phyloP scores from a whole-genome alignment of 208 protist genomes.

The Leishmania major region DNA sequence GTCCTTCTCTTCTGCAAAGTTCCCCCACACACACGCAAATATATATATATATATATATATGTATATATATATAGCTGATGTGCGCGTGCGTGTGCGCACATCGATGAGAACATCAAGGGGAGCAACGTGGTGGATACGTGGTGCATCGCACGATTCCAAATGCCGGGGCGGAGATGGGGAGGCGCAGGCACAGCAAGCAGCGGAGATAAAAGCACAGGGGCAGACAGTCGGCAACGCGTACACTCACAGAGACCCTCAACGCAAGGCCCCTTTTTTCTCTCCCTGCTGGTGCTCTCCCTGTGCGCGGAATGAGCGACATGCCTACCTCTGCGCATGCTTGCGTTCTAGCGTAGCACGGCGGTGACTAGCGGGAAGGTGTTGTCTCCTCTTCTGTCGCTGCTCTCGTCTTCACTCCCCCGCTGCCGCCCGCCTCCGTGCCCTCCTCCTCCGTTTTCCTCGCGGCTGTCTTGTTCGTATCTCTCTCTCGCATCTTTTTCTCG shows the following conservation, averaged over 20 bases:
- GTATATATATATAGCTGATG: no score
- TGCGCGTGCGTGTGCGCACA: not conserved
- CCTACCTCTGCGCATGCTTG: not conserved
- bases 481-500: not conserved
- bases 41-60: no score
- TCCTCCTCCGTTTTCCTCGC: not conserved
- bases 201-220: not conserved
- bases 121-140: not conserved
- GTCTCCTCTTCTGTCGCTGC: not conserved
- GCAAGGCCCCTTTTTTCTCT: not conserved
- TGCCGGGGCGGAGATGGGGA: not conserved
- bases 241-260: not conserved
- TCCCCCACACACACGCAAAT: not conserved
- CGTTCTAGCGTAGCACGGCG: not conserved
- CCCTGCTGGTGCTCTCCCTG: not conserved
- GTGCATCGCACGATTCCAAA: not conserved
- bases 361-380: not conserved
- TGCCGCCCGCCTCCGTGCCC: not conserved
- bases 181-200: not conserved
- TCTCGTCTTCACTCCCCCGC: not conserved
- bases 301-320: not conserved
- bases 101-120: not conserved
- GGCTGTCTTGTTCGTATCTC: not conserved
- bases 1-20: not conserved
- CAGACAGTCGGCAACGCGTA: not conserved